Conservation (phyloP, 768 basidiomycete genomes). For the Kwoniella bestiolae region DNA sequence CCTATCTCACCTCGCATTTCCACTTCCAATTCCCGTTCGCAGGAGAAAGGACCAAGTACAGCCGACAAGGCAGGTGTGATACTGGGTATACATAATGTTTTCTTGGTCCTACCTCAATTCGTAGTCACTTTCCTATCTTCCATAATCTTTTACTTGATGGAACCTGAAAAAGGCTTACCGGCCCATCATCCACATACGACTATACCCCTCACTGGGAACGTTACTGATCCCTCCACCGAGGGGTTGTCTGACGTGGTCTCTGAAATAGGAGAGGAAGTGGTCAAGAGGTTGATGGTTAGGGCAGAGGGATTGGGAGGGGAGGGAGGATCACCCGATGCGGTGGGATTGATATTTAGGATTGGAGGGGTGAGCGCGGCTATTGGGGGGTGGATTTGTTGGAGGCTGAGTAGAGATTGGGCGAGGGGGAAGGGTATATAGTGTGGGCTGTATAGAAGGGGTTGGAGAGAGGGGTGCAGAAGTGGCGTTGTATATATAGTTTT, state of each 20-base stretch:
- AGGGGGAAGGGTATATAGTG: conserved; percentile 27
- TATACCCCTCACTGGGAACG: conserved; percentile 35
- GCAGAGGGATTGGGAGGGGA: conserved; percentile 46
- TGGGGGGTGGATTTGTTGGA: conserved; percentile 28
- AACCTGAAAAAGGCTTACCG: conserved; percentile 61
- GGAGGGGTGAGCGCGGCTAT: conserved; percentile 38
- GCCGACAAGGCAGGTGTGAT: conserved; percentile 88
- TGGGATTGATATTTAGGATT: conserved; percentile 70
- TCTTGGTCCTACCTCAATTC: conserved; percentile 92
- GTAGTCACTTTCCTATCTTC: conserved; percentile 84
- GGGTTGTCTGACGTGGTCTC: conserved; percentile 34
- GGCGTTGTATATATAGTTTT: too few relatives aligned
- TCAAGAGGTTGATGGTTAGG: conserved; percentile 23
- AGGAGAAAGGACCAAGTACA: conserved; percentile 33
- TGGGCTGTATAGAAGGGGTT: neutral
- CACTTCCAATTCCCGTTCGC: neutral
- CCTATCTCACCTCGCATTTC: neutral
- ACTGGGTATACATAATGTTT: conserved; percentile 92
- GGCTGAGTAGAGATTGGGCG: conserved; percentile 28
- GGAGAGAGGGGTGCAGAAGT: neutral
- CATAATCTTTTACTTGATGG: conserved; percentile 82
- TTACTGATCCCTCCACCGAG: conserved; percentile 59
- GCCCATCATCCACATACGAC: conserved; percentile 42
- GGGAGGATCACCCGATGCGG: conserved; percentile 64
- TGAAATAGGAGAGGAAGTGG: conserved; percentile 10